Evolutionary conservation across 345 rosid species (phyloP), one percentile per base, ranked within the genome.

Genomic region (Adansonia digitata): DNA sequence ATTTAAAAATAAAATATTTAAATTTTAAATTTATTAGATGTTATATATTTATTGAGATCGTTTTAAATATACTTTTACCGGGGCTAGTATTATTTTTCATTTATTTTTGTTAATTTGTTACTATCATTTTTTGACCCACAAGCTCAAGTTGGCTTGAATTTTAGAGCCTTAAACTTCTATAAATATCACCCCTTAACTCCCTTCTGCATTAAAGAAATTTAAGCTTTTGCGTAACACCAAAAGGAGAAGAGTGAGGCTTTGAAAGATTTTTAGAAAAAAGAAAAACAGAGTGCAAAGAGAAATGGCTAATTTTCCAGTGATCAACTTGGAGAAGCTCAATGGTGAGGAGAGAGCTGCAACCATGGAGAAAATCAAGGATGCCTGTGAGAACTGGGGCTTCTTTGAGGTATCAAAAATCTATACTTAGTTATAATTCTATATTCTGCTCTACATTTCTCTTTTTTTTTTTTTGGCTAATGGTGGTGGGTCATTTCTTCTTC

Each of bases 341-440:
- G 95, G 97, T 59, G 89, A 84, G 74, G 91, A 86, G 81, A 88
- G 94, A 80, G 75, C 77, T 22, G 74, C 76, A 34, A 84, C 81
- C 68, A 84, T 90, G 98, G 89, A 85, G 69, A 79, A 84, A 80
- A 92, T 94, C 86, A 84, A 90, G 59, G 97, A 22, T 84, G 98
- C 98, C 77, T 94, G 98, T 69, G 97, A 91, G 73, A 94, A 91
- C n/a, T n/a, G n/a, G n/a, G n/a, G n/a, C n/a, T n/a, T n/a, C n/a
- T n/a, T n/a, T n/a, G n/a, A n/a, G n/a, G n/a, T n/a, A n/a, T n/a
- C n/a, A n/a, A n/a, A n/a, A n/a, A n/a, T n/a, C n/a, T n/a, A n/a
- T n/a, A 31, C 2, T 3, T 31, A 31, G 52, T 20, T 15, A 4
- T 48, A 11, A 7, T 45, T 43, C 0, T 5, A 51, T 51, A 18